phyloP scores from a whole-genome alignment of 2,329 filamentous ascomycete species.

The Epichloe elymi region DNA sequence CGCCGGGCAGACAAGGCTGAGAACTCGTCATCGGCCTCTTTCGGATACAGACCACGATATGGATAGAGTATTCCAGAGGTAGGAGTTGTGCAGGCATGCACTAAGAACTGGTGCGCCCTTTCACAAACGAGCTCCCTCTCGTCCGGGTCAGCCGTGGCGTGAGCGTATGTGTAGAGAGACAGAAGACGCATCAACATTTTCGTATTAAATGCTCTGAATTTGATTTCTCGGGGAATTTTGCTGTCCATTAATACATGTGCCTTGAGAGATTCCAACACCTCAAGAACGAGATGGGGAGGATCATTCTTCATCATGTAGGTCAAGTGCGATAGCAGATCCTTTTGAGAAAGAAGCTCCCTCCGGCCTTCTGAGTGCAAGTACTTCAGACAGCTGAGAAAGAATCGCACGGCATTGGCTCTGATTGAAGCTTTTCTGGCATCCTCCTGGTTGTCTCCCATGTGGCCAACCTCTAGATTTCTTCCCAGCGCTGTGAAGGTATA shows the following conservation, averaged over 20 bases:
- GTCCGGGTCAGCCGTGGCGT: slow-evolving; percentile 28
- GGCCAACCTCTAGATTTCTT: slow-evolving; percentile 63
- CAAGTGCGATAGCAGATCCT: slow-evolving; percentile 70
- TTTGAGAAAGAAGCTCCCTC: slow-evolving; percentile 65
- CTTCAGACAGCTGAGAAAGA: slow-evolving; percentile 66
- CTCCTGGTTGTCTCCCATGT: slow-evolving; percentile 42
- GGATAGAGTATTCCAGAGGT: slow-evolving; percentile 62
- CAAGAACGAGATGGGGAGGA: slow-evolving; percentile 57
- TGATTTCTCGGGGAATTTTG: slow-evolving; percentile 56
- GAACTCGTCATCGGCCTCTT: slow-evolving; percentile 44
- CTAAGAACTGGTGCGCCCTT: slow-evolving; percentile 61
- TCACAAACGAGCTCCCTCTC: slow-evolving; percentile 43
- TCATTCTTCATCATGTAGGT: slow-evolving; percentile 70
- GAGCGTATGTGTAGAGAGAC: slow-evolving; percentile 52
- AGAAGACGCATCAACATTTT: slow-evolving; percentile 61
- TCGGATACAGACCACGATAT: slow-evolving; percentile 75
- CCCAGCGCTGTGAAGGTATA: slow-evolving; percentile 70
- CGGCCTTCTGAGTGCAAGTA: slow-evolving; percentile 68
- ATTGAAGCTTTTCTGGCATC: slow-evolving; percentile 62
- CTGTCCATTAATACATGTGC: slow-evolving; percentile 61
- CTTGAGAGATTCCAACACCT: slow-evolving; percentile 60
- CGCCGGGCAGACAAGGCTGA: slow-evolving; percentile 13
- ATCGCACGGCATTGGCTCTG: slow-evolving; percentile 68
- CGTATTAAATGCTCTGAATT: slow-evolving; percentile 63
- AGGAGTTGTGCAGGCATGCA: slow-evolving; percentile 60